These are phyloP conservation scores for Russula virescens DNA, from an alignment of 768 basidiomycete species.

Conservation along the genomic window DNA sequence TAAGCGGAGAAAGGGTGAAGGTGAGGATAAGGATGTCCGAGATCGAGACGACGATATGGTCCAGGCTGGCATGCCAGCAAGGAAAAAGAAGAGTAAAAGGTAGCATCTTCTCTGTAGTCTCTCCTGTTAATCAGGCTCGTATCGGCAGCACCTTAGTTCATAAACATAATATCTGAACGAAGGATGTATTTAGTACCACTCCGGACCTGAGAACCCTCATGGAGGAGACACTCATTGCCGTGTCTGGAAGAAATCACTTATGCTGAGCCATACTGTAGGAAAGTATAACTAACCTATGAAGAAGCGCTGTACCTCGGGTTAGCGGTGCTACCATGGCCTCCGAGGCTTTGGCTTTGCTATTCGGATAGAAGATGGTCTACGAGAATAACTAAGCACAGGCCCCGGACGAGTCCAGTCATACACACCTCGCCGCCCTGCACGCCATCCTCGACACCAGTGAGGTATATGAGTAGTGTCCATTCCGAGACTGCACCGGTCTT, in stretches of 20 bases:
- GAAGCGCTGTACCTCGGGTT: conserved; percentile 55
- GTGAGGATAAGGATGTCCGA: conserved; percentile 58
- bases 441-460: conserved; percentile 67
- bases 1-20: conserved; percentile 45
- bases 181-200: conserved; percentile 66
- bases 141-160: conserved; percentile 29
- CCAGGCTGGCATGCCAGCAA: conserved; percentile 79
- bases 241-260: conserved; percentile 39
- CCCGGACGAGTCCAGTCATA: neutral
- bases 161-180: conserved; percentile 68
- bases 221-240: conserved; percentile 64
- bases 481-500: conserved; percentile 59
- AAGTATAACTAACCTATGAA: conserved; percentile 48
- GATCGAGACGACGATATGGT: conserved; percentile 92
- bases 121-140: neutral
- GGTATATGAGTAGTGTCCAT: conserved; percentile 72
- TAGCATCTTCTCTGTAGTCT: conserved; percentile 23
- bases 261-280: neutral
- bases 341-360: conserved; percentile 43
- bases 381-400: neutral
- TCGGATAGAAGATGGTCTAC: conserved; percentile 67
- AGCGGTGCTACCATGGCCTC: conserved; percentile 49
- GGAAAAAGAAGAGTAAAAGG: conserved; percentile 51
- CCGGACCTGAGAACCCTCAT: conserved; percentile 62
- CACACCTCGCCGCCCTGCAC: conserved; percentile 64